Evolutionary conservation across 495 filamentous ascomycete genomes (phyloP).

Genomic region (Talaromyces stipitatus): DNA sequence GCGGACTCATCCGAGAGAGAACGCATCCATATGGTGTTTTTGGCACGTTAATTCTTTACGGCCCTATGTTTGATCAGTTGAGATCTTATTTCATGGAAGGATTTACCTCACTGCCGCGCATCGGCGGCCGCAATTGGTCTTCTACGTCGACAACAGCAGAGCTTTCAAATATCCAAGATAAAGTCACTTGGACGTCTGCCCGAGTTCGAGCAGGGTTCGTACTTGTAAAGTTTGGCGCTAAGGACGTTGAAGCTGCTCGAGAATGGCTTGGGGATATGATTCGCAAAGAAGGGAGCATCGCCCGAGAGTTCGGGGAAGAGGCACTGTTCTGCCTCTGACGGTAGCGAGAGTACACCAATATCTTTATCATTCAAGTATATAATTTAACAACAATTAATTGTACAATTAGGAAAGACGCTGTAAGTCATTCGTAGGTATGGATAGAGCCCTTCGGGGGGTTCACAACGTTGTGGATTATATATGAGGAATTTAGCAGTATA

Average conservation of each 20-base stretch:
- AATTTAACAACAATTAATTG: background rate
- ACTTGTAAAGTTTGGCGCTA: constrained; percentile 76
- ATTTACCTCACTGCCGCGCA: constrained; percentile 67
- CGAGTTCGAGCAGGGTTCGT: constrained; percentile 70
- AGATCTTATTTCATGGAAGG: constrained; percentile 65
- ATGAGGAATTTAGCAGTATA: no score
- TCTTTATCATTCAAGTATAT: background rate
- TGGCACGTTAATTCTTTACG: constrained; percentile 77
- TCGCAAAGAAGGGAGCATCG: constrained; percentile 48
- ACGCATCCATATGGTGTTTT: constrained; percentile 51
- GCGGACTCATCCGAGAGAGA: constrained; percentile 30
- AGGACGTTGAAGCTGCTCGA: constrained; percentile 53
- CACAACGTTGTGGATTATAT: no score
- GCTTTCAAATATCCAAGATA: constrained; percentile 45
- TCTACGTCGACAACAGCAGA: constrained; percentile 23
- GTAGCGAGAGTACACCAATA: background rate
- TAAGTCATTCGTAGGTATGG: no score
- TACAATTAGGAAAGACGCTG: background rate
- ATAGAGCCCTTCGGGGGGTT: no score
- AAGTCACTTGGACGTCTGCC: constrained; percentile 80
- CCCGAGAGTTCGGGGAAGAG: constrained; percentile 54
- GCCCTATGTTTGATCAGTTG: constrained; percentile 58
- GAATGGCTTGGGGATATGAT: constrained; percentile 53
- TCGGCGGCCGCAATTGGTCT: constrained; percentile 77
- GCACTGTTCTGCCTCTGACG: constrained; percentile 51